phyloP scores from a whole-genome alignment of 306 rosid genomes.

The Malus fusca region DNA sequence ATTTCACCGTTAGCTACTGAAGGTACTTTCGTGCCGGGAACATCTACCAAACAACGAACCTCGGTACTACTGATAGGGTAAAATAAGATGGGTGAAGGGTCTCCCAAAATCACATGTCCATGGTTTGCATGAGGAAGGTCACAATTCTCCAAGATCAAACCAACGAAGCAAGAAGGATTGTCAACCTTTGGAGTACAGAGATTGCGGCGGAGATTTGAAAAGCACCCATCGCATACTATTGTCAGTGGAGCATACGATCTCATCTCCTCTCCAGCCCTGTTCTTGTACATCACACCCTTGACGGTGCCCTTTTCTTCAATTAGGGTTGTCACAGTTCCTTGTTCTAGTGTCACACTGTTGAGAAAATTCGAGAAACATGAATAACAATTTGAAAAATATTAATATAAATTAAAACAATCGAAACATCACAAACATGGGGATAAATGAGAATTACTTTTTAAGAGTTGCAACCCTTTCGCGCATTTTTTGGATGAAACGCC shows the following conservation, averaged over 20 bases:
- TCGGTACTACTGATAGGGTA: slow-evolving; percentile 72
- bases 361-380: not conserved
- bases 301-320: slow-evolving; percentile 60
- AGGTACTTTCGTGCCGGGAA: slow-evolving; percentile 66
- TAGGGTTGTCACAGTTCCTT: slow-evolving; percentile 71
- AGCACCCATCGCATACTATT: slow-evolving; percentile 78
- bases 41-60: slow-evolving; percentile 70
- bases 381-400: not conserved
- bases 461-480: slow-evolving; percentile 58
- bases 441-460: slow-evolving; percentile 37
- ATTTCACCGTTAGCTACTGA: slow-evolving; percentile 70
- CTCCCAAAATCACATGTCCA: slow-evolving; percentile 66
- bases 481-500: slow-evolving; percentile 75
- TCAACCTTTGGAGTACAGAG: slow-evolving; percentile 74
- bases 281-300: slow-evolving; percentile 64
- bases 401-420: not conserved
- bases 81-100: slow-evolving; percentile 73
- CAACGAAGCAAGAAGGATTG: slow-evolving; percentile 69
- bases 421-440: not conserved
- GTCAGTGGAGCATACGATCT: slow-evolving; percentile 66
- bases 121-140: slow-evolving; percentile 60
- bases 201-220: slow-evolving; percentile 69
- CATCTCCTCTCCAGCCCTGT: slow-evolving; percentile 52
- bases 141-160: slow-evolving; percentile 62
- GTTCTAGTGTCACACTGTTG: slow-evolving; percentile 68